These are phyloP conservation scores for Conticribra weissflogii DNA, from an alignment of 108 stramenopile genomes.

Conservation along the genomic window DNA sequence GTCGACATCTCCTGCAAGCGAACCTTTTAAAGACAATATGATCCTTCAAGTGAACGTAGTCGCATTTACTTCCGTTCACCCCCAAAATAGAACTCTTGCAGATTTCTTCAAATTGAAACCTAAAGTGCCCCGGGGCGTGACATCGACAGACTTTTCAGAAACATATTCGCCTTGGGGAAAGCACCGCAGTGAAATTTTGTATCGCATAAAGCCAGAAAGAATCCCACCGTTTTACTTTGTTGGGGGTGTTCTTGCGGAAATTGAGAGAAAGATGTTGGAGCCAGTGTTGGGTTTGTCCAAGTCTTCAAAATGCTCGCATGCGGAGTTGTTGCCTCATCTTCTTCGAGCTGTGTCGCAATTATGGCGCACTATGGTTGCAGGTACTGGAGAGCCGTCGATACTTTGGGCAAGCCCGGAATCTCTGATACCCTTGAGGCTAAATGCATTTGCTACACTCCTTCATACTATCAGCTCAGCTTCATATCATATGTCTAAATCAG, in stretches of 20 bases:
- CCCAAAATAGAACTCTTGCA: slow-evolving; percentile 69
- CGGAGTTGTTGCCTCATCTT: slow-evolving; percentile 60
- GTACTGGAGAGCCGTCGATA: slow-evolving; percentile 69
- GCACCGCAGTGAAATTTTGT: slow-evolving; percentile 44
- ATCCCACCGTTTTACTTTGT: slow-evolving; percentile 59
- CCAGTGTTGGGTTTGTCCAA: slow-evolving; percentile 61
- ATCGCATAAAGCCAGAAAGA: slow-evolving; percentile 49
- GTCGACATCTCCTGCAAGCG: background rate
- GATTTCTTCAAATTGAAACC: slow-evolving; percentile 50
- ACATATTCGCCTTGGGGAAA: slow-evolving; percentile 50
- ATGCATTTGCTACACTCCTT: slow-evolving; percentile 80
- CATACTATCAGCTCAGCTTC: slow-evolving; percentile 69
- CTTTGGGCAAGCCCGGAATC: slow-evolving; percentile 84
- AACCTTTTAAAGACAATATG: slow-evolving; percentile 23
- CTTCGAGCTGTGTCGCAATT: slow-evolving; percentile 62
- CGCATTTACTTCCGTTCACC: slow-evolving; percentile 82
- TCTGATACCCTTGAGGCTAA: slow-evolving; percentile 70
- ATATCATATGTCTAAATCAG: slow-evolving; percentile 66
- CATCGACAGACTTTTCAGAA: slow-evolving; percentile 47
- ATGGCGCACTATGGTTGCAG: slow-evolving; percentile 63
- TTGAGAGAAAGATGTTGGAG: slow-evolving; percentile 49
- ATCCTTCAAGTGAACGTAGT: slow-evolving; percentile 61
- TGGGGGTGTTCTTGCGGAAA: slow-evolving; percentile 48
- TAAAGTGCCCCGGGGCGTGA: slow-evolving; percentile 37
- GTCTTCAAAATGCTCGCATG: slow-evolving; percentile 59